Conservation (phyloP, 495 filamentous ascomycete species). For the Pyrenopolyporus hunteri region DNA sequence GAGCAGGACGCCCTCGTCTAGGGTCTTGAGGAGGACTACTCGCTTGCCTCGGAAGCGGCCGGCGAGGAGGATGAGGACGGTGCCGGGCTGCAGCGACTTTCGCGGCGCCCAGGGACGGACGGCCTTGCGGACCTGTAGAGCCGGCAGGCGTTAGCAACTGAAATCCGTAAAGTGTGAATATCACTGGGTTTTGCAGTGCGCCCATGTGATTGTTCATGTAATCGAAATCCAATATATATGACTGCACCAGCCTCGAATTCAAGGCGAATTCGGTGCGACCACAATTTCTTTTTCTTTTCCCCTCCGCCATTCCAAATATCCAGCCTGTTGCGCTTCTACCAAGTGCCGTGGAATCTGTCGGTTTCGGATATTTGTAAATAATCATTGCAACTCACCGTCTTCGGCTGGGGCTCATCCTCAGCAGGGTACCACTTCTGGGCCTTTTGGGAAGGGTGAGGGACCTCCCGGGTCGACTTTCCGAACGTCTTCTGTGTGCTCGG, state of each 20-base stretch:
- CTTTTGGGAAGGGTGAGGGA: constrained; percentile 84
- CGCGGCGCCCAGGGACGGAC: constrained; percentile 83
- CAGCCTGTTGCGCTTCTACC: not conserved
- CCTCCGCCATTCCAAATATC: not conserved
- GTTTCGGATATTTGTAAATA: not conserved
- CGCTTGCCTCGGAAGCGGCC: constrained; percentile 99
- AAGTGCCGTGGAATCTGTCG: not conserved
- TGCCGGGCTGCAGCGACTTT: constrained; percentile 85
- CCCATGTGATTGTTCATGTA: not conserved
- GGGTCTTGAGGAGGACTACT: constrained; percentile 96
- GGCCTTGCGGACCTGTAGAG: constrained; percentile 86
- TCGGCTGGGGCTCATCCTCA: constrained; percentile 86
- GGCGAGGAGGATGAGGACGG: constrained; percentile 96
- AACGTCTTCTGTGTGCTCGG: constrained; percentile 86
- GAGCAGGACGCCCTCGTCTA: constrained; percentile 95
- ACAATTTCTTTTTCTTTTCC: too few relatives aligned
- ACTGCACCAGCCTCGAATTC: constrained; percentile 1
- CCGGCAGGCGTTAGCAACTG: constrained; percentile 39
- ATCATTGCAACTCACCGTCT: constrained; percentile 75
- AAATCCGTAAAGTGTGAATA: not conserved
- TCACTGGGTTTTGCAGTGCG: not conserved
- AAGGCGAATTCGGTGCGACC: not conserved
- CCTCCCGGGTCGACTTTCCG: constrained; percentile 92
- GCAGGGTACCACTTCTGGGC: constrained; percentile 99
- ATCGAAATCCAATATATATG: constrained; percentile 1